Base-by-base conservation (phyloP, 2,329 filamentous ascomycete species). In the Fusarium nodosum region DNA sequence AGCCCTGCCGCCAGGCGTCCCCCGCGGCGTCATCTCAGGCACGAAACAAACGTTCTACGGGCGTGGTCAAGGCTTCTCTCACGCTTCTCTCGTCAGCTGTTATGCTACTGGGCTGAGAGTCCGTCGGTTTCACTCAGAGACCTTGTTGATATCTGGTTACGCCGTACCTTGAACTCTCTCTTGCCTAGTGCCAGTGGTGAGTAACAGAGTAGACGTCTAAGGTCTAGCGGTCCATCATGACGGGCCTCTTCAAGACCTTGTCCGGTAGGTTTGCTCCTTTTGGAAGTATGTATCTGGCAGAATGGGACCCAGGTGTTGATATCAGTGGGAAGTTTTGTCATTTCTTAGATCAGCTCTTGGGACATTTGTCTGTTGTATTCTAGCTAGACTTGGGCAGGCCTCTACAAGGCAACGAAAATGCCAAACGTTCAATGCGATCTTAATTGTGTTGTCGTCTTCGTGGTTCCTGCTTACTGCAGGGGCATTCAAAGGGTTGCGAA, bases 61-160 rank as follows among this genome's bases (percentile, higher is more conserved):
- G 42, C 47, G 36, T 54, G 45, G 15, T 18, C 16, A 31, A 53
- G 46, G 39, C 22, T 53, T 52, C 39, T 39, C 24, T 38, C 24
- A n/a, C 20, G n/a, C n/a, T 53, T 52, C 33, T 39, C 30, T 38
- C 24, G 15, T 20, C 11, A 18, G 5, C 1, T 42, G 24, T 42
- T 48, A 53, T 33, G 24, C 34, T 65, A 65, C 41, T 48, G 38
- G 47, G 34, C 61, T 42, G 44, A 39, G 28, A 18, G 15, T 45
- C 22, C 41, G 60, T 60, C 51, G 22, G 62, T 60, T 65, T 44
- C 60, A 53, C 44, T 34, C n/a, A 48, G 26, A 31, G 15, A n/a
- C n/a, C 30, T 56, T 28, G 33, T 20, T 33, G 8, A 15, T 42
- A 20, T 38, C 20, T 38, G 26, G 30, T 39, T 52, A 38, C 15